Evolutionary conservation across 495 filamentous ascomycete genomes (phyloP).

Genomic region (Penicillium odoratum): DNA sequence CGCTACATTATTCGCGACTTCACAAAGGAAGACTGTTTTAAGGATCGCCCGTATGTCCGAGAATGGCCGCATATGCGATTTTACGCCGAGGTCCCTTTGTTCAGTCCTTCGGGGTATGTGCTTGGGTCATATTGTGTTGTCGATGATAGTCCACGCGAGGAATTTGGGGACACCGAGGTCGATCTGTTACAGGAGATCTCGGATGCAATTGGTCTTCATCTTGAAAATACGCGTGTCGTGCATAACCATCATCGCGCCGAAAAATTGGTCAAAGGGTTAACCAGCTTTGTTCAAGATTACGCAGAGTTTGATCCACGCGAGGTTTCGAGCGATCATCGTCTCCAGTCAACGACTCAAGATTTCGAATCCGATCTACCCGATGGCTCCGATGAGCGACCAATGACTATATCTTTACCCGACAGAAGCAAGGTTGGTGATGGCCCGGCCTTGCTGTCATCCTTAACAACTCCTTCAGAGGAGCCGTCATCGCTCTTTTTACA

Average conservation of each 20-base stretch:
- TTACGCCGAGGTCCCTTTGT: conserved; percentile 64
- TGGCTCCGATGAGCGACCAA: neutral
- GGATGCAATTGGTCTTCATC: conserved; percentile 31
- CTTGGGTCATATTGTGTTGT: conserved; percentile 64
- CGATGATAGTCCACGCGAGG: conserved; percentile 50
- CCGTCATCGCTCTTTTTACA: conserved; percentile 7
- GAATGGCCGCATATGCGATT: conserved; percentile 50
- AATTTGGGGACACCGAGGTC: conserved; percentile 31
- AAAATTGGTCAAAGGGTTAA: conserved; percentile 32
- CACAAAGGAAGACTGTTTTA: conserved; percentile 47
- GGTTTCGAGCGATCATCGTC: conserved; percentile 14
- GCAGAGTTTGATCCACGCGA: conserved; percentile 28
- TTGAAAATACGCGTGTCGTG: conserved; percentile 34
- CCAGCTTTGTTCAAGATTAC: conserved; percentile 32
- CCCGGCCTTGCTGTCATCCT: neutral
- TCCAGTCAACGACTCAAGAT: conserved; percentile 8
- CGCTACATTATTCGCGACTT: conserved; percentile 54
- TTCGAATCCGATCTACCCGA: neutral
- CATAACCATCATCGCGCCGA: conserved; percentile 32
- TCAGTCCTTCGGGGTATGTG: conserved; percentile 56
- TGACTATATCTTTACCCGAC: neutral
- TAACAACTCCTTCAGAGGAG: conserved; percentile 10
- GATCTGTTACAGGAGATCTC: conserved; percentile 32
- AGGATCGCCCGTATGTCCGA: conserved; percentile 40
- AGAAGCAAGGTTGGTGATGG: neutral